Evolutionary conservation across 2,329 filamentous ascomycete genomes (phyloP), one percentile per base, ranked within the genome.

Genomic region (Volutella citrinella): DNA sequence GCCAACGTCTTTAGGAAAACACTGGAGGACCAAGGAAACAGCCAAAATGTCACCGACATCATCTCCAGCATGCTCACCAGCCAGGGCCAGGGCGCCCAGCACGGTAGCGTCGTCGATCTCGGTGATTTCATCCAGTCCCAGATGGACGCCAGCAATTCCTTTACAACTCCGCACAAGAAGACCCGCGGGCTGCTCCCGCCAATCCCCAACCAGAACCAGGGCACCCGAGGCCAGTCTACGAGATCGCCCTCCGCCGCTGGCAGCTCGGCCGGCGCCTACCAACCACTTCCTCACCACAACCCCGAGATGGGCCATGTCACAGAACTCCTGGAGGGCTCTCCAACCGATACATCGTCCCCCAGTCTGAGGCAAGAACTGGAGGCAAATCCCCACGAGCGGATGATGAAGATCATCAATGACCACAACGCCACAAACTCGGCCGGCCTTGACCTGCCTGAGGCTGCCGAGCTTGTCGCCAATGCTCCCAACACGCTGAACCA

Each of bases 1-100:
- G 93, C 91, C 27, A 97, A 94, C 10, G 91, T 98, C 25, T 98
- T 97, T 65, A 85, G 95, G 44, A 84, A 94, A 54, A 95, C 88
- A 44, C 67, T 98, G 30, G 90, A 96, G 57, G 87, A 90, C 21
- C 84, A 91, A 50, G 82, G 81, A 19, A 76, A 78, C 13, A 72
- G 78, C 3, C 80, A 87, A 54, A 91, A 87, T 40, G 76, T 97
- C 25, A 81, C 85, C 36, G 90, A 94, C 48, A 83, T 95, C 55
- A 86, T 97, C 55, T 80, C 82, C 5, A 83, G 80, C 46, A 78
- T 86, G 38, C 82, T 93, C 37, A 78, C 84, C 20, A 69, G 62
- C 21, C 70, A 74, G 51, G 69, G 61, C 22, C 65, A 66, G 36
- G 61, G 63, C 40, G 43, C 59, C 17, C 51, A 73, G 26, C 68